Base-by-base conservation (phyloP, 495 filamentous ascomycete species). In the Daldinia grandis region DNA sequence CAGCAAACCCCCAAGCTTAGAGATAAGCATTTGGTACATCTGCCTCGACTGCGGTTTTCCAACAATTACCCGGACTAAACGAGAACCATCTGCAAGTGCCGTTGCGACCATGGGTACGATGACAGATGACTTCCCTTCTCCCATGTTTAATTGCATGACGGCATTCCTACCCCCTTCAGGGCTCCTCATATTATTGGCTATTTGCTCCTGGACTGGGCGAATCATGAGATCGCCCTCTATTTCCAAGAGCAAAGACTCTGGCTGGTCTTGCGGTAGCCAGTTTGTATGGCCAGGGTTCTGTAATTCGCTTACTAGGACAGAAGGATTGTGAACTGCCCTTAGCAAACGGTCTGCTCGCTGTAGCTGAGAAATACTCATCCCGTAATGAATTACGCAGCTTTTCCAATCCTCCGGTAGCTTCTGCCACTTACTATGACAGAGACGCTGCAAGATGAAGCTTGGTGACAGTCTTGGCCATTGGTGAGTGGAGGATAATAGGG, bases 111-210 rank as follows among this genome's bases (percentile, higher is more conserved):
- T 85, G 0, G 91, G 90, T 4, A 92, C 84, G 58, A 93, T 91
- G 1, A 92, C 86, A 0, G 88, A 89, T 0, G 89, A 89, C 71
- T 93, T 93, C 0, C 91, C 91, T 73, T 91, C 85, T 0, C 91
- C 91, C 90, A 93, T 93, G 68, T 92, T 92, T 58, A 93, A 79
- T 71, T 93, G 90, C 76, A 92, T 80, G 12, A 88, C 86, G 0
- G 82, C 74, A 71, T 89, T 92, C 0, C 62, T 31, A 0, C 66
- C 76, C 0, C 71, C 76, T 0, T 69, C 69, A 0, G 90, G 89
- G 0, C 56, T 49, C 9, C 82, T 85, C 89, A 92, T 92, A 55
- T 82, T 76, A 3, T 53, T 31, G 0, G 90, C 87, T 47, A 92
- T 87, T 3, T 83, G 66, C 4, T 81, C 76, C 69, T 93, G 91